These are phyloP conservation scores for Monosporascus cannonballus DNA, from an alignment of 2,329 filamentous ascomycete species.

Conservation along the genomic window DNA sequence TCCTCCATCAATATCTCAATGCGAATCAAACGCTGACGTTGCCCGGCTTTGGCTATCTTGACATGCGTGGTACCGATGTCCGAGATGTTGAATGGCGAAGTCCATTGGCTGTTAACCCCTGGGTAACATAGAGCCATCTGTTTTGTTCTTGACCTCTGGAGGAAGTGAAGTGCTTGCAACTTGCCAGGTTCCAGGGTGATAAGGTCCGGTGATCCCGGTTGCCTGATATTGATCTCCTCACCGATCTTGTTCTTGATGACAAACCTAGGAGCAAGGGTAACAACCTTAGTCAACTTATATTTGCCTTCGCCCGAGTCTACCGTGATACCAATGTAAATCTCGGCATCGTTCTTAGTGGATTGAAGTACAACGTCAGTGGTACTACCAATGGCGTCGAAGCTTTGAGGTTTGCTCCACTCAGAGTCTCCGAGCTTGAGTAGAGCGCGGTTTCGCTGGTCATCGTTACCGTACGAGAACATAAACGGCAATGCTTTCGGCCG, in stretches of 20 bases:
- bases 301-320: slow-evolving; percentile 91
- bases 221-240: slow-evolving; percentile 83
- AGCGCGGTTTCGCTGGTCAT: slow-evolving; percentile 87
- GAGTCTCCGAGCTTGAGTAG: slow-evolving; percentile 84
- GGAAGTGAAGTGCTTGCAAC: slow-evolving; percentile 79
- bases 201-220: slow-evolving; percentile 84
- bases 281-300: slow-evolving; percentile 94
- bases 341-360: slow-evolving; percentile 61
- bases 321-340: slow-evolving; percentile 87
- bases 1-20: slow-evolving; percentile 88
- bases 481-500: slow-evolving; percentile 76
- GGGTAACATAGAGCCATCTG: slow-evolving; percentile 91
- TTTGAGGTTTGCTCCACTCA: slow-evolving; percentile 94
- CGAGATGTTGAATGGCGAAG: slow-evolving; percentile 94
- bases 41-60: slow-evolving; percentile 85
- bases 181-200: slow-evolving; percentile 73
- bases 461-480: slow-evolving; percentile 90
- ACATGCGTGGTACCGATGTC: slow-evolving; percentile 89
- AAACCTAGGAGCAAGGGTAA: slow-evolving; percentile 87
- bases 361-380: slow-evolving; percentile 81
- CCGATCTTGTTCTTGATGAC: slow-evolving; percentile 88
- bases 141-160: slow-evolving; percentile 76
- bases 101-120: slow-evolving; percentile 95
- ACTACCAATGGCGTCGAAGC: slow-evolving; percentile 95
- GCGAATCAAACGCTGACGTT: slow-evolving; percentile 81